These are phyloP conservation scores for Trypanosoma mega DNA, from an alignment of 208 protist species.

Conservation along the genomic window DNA sequence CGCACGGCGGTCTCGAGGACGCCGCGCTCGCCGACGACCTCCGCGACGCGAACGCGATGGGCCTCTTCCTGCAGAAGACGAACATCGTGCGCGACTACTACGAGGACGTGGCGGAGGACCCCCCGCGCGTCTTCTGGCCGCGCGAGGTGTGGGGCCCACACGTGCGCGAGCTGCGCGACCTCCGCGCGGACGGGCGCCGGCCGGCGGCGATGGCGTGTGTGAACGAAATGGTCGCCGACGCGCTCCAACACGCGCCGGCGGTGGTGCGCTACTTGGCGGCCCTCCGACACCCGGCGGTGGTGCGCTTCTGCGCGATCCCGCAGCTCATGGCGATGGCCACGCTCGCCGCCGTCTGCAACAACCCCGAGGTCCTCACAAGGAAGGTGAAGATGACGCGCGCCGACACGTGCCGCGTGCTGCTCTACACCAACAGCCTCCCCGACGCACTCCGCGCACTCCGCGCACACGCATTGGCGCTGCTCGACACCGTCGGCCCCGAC, in stretches of 20 bases:
- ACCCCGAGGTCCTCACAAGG: conserved; percentile 86
- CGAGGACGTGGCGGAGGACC: conserved; percentile 93
- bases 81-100: conserved; percentile 98
- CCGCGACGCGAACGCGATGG: conserved; percentile 92
- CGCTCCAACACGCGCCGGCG: conserved; percentile 87
- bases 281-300: conserved; percentile 80
- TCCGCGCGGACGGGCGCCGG: conserved; percentile 29
- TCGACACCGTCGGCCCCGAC: conserved; percentile 18
- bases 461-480: conserved; percentile 38
- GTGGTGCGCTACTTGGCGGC: conserved; percentile 85
- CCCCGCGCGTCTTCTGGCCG: conserved; percentile 94
- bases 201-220: conserved; percentile 84
- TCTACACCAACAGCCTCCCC: conserved; percentile 42
- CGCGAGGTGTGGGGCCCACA: conserved; percentile 86
- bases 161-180: conserved; percentile 57
- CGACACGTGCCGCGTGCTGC: conserved; percentile 59
- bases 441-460: conserved; percentile 36
- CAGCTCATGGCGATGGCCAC: conserved; percentile 97
- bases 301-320: conserved; percentile 96
- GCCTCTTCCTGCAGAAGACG: conserved; percentile 97
- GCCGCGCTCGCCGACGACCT: conserved; percentile 52
- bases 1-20: conserved; percentile 82
- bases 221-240: conserved; percentile 94
- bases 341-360: conserved; percentile 93
- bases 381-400: conserved; percentile 94